Evolutionary conservation across 768 basidiomycete species (phyloP).

Genomic region (Lentinula aciculospora): DNA sequence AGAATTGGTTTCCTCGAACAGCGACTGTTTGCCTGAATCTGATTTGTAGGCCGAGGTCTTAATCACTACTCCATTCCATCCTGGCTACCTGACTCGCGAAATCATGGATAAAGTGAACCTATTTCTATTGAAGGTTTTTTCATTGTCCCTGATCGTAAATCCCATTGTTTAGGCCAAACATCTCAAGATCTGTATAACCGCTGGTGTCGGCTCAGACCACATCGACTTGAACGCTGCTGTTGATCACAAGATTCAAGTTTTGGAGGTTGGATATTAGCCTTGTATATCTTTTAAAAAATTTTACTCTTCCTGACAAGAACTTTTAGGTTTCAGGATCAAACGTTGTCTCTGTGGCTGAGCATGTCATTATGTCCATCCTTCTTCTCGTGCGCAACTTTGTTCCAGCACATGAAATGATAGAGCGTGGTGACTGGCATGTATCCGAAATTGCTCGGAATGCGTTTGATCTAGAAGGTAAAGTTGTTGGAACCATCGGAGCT

Average conservation of each 20-base stretch:
- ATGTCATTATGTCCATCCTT: slow-evolving; percentile 88
- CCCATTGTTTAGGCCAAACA: slow-evolving; percentile 71
- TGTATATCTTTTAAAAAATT: not conserved
- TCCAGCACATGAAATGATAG: slow-evolving; percentile 87
- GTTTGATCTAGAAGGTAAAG: slow-evolving; percentile 87
- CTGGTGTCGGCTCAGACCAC: slow-evolving; percentile 88
- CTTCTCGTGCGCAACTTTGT: slow-evolving; percentile 87
- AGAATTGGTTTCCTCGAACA: slow-evolving; percentile 18
- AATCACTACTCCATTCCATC: slow-evolving; percentile 85
- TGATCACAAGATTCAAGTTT: slow-evolving; percentile 71
- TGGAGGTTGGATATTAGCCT: slow-evolving; percentile 40
- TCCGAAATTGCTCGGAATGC: slow-evolving; percentile 78
- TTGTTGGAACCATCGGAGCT: slow-evolving; percentile 86
- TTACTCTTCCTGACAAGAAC: not conserved
- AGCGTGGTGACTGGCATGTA: slow-evolving; percentile 83
- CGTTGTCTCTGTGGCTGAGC: slow-evolving; percentile 88
- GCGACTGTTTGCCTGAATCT: not conserved
- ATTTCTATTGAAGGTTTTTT: not conserved
- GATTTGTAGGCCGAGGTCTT: slow-evolving; percentile 65
- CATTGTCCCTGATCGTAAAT: slow-evolving; percentile 4
- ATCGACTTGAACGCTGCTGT: slow-evolving; percentile 88
- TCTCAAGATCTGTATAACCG: slow-evolving; percentile 85
- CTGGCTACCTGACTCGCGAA: slow-evolving; percentile 74
- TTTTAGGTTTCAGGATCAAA: slow-evolving; percentile 79
- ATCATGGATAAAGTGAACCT: slow-evolving; percentile 56